Evolutionary conservation across 2,329 filamentous ascomycete genomes (phyloP), one percentile per base, ranked within the genome.

Genomic region (Fusarium verrucosum): DNA sequence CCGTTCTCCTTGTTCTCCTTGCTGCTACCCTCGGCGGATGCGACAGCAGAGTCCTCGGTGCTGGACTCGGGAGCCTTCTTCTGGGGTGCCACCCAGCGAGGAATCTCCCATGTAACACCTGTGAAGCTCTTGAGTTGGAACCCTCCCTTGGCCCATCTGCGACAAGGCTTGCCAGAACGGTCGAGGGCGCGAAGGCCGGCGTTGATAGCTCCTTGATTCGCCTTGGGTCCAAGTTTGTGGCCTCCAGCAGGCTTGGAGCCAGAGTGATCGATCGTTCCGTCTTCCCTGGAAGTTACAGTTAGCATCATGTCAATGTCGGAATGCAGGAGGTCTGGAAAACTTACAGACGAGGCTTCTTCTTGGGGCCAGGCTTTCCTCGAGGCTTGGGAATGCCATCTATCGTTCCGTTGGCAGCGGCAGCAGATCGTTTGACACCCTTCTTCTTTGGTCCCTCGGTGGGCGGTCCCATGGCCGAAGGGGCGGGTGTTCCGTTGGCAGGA

Each of bases 171-270:
- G 68, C 94, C 94, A 9, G 91, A 91, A 61, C 94, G 89, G 78
- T 99, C 95, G 66, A 99, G 90, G 13, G 95, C 94, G 52, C 95
- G 92, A 45, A 99, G 89, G 49, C 92, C 92, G 51, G 95, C 95
- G 75, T 99, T 99, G 83, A 99, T 99, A 58, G 94, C 94, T 65
- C 95, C 95, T 72, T 94, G 92, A 76, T 97, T 98, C 47, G 94
- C 94, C 78, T 97, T 98, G 69, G 95, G 95, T 5, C 94, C 94
- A 23, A 98, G 89, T 77, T 96, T 96, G 79, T 94, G 92, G 46
- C 83, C 82, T 51, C 83, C 83, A 7, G 81, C 80, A 41, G 82
- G 78, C 70, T 83, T 77, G 61, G 80, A 74, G 69, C 81, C 79
- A 72, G 81, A 81, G 69, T 86, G 83, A 69, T 89, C 87, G 72